Evolutionary conservation across 345 rosid species (phyloP).

Genomic region (Turritis glabra): DNA sequence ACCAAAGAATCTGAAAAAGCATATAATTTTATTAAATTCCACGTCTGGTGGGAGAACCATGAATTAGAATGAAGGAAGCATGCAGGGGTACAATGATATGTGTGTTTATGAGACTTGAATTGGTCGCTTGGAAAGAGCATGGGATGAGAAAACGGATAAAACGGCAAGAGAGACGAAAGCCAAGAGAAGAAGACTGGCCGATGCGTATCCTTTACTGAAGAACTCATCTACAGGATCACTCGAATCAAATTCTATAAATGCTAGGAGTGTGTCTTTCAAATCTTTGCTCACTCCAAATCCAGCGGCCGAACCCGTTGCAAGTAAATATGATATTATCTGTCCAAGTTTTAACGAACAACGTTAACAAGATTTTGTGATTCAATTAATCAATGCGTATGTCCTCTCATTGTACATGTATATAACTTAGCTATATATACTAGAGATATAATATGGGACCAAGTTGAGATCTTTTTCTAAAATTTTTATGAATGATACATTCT

Average conservation of each 20-base stretch:
- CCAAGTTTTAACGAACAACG: not conserved
- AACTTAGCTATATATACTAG: too few species aligned
- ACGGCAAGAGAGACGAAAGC: slow-evolving; percentile 50
- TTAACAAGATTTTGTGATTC: not conserved
- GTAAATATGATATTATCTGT: slow-evolving; percentile 46
- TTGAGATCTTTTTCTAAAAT: too few species aligned
- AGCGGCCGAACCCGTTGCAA: slow-evolving; percentile 56
- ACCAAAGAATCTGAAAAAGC: not conserved
- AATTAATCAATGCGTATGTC: not conserved
- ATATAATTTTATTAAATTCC: not conserved
- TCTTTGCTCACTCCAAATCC: slow-evolving; percentile 58
- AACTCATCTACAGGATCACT: slow-evolving; percentile 34
- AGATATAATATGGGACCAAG: not conserved
- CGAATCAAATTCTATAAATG: not conserved
- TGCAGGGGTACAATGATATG: not conserved
- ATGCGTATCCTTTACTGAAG: slow-evolving; percentile 48
- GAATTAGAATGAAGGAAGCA: not conserved
- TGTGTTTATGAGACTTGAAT: not conserved
- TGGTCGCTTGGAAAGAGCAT: slow-evolving; percentile 44
- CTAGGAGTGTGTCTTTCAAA: slow-evolving; percentile 29
- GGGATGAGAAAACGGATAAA: slow-evolving; percentile 53
- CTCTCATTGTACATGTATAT: not conserved
- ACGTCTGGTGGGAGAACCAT: not conserved
- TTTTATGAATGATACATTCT: too few species aligned
- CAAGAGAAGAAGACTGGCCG: slow-evolving; percentile 50